These are phyloP conservation scores for Debaryomycetaceae sp. DNA, from an alignment of 1,139 yeast species.

Conservation along the genomic window DNA sequence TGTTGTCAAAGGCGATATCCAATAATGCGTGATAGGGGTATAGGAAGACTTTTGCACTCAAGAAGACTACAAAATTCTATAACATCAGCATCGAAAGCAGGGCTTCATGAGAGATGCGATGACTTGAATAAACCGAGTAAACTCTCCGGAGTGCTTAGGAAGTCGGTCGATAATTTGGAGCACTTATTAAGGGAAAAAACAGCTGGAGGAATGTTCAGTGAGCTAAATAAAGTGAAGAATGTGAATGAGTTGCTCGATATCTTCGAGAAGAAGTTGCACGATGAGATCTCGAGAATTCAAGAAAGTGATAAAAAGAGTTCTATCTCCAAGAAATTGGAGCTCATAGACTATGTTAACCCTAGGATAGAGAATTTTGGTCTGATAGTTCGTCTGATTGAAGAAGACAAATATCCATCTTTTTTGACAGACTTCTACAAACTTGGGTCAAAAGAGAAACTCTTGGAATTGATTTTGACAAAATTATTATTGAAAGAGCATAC, in stretches of 20 bases:
- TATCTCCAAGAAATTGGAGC: slow-evolving; percentile 1
- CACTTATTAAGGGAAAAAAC: background rate
- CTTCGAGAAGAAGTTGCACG: background rate
- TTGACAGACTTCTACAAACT: slow-evolving; percentile 16
- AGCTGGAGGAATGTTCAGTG: slow-evolving; percentile 5
- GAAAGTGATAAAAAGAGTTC: background rate
- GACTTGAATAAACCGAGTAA: background rate
- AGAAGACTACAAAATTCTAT: background rate
- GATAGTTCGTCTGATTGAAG: slow-evolving; percentile 17
- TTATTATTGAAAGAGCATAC: slow-evolving; percentile 21
- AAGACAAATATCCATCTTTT: slow-evolving; percentile 17
- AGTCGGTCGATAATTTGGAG: background rate
- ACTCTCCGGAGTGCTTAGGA: background rate
- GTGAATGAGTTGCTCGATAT: slow-evolving; percentile 1
- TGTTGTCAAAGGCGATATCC: too few species aligned
- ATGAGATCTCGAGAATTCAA: slow-evolving; percentile 1
- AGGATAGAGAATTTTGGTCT: slow-evolving; percentile 17
- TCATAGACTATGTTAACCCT: slow-evolving; percentile 31
- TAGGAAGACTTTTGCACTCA: background rate
- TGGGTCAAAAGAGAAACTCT: slow-evolving; percentile 15
- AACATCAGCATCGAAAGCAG: background rate
- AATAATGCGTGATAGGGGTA: too few species aligned
- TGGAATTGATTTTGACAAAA: slow-evolving; percentile 19
- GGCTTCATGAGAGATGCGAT: background rate
- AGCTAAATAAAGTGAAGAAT: slow-evolving; percentile 5